Percentiles rank a stretch among this genome's conserved stretches.
These are phyloP conservation scores for Delonix regia DNA, from an alignment of 306 rosid genomes.

Conservation along the genomic window DNA sequence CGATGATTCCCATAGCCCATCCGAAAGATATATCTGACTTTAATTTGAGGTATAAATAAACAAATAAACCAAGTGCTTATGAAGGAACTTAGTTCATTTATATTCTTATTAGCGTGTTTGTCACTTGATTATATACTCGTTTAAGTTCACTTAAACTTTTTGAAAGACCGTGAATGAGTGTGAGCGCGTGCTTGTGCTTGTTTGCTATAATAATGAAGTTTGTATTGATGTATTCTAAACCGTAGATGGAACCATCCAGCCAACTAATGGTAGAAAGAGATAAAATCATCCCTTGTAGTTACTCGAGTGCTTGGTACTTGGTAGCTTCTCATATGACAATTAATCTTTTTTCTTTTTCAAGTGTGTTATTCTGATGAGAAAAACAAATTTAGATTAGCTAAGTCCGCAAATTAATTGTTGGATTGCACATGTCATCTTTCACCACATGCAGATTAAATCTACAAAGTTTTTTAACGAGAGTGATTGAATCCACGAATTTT, in stretches of 20 bases:
- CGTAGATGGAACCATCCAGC: neutral
- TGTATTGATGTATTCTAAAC: neutral
- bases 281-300: neutral
- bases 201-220: neutral
- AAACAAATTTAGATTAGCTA: too few relatives aligned
- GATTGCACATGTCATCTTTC: too few relatives aligned
- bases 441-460: too few relatives aligned
- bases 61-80: constrained; percentile 28
- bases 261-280: neutral
- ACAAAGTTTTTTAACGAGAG: too few relatives aligned
- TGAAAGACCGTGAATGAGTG: neutral
- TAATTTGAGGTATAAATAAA: constrained; percentile 23
- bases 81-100: neutral
- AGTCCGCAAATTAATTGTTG: too few relatives aligned
- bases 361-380: neutral
- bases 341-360: neutral
- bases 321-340: neutral
- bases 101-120: constrained; percentile 11
- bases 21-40: constrained; percentile 25
- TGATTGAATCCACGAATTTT: too few relatives aligned
- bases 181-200: neutral
- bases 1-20: constrained; percentile 35
- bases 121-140: neutral
- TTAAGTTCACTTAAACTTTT: constrained; percentile 1
- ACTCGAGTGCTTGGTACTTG: neutral